These are phyloP conservation scores for Dioscorea alata DNA, from an alignment of 106 monocot species.

Conservation along the genomic window DNA sequence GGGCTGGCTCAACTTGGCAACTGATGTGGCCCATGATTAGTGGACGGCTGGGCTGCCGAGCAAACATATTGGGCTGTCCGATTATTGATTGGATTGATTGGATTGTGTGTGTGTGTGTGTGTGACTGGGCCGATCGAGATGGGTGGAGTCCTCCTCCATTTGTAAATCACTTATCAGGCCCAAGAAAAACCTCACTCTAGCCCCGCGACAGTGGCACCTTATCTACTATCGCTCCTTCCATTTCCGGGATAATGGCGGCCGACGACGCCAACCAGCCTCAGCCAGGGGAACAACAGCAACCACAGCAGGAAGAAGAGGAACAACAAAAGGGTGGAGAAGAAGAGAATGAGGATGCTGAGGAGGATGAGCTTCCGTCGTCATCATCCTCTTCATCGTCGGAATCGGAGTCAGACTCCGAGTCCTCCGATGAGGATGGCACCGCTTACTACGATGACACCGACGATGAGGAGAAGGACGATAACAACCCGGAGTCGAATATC, in stretches of 20 bases:
- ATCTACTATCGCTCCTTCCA: not conserved
- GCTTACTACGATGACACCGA: constrained; percentile 1
- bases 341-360: not conserved
- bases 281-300: not conserved
- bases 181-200: not conserved
- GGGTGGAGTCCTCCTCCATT: too few relatives aligned
- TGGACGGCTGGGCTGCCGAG: too few relatives aligned
- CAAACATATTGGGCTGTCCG: too few relatives aligned
- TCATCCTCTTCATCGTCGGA: constrained; percentile 16
- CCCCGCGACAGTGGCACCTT: not conserved
- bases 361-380: not conserved
- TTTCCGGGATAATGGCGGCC: not conserved
- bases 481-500: constrained; percentile 45
- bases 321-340: not conserved
- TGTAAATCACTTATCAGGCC: not conserved
- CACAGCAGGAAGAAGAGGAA: constrained; percentile 1
- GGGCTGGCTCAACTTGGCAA: too few relatives aligned
- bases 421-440: constrained; percentile 2
- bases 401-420: constrained; percentile 22
- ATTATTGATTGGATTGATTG: too few relatives aligned
- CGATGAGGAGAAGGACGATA: constrained; percentile 27
- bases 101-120: too few relatives aligned
- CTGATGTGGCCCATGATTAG: too few relatives aligned
- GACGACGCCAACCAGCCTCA: not conserved
- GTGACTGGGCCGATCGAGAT: too few relatives aligned